Evolutionary conservation across 495 filamentous ascomycete species (phyloP).

Genomic region (Lindgomyces ingoldianus): DNA sequence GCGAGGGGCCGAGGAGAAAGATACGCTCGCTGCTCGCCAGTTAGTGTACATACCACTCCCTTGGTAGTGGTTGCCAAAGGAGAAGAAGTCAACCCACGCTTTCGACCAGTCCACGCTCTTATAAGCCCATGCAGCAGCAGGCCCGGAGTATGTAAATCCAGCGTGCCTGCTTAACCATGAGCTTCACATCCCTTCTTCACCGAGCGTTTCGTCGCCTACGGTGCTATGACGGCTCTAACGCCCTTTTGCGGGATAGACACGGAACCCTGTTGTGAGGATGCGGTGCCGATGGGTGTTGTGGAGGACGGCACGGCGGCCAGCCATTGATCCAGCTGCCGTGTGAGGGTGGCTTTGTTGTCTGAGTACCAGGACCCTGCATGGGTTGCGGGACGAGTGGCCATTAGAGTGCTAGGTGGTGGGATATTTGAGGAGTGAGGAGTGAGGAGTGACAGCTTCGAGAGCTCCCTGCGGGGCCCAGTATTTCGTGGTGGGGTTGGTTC

Average conservation of each 20-base stretch:
- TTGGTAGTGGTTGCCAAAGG: too few relatives aligned
- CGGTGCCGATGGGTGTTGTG: slow-evolving; percentile 49
- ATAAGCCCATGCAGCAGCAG: slow-evolving; percentile 94
- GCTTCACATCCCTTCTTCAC: slow-evolving; percentile 6
- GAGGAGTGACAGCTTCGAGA: background rate
- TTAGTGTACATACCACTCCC: too few relatives aligned
- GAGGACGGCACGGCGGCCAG: slow-evolving; percentile 69
- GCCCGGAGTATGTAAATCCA: slow-evolving; percentile 92
- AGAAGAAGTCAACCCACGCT: slow-evolving; percentile 54
- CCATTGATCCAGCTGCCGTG: slow-evolving; percentile 74
- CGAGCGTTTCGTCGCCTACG: slow-evolving; percentile 60
- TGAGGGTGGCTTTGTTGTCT: slow-evolving; percentile 58
- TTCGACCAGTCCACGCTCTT: slow-evolving; percentile 81
- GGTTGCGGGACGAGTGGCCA: slow-evolving; percentile 65
- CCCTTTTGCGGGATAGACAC: slow-evolving; percentile 67
- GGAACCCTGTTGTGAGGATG: slow-evolving; percentile 49
- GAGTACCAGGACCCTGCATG: slow-evolving; percentile 90
- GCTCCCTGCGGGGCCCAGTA: too few relatives aligned
- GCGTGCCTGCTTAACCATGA: slow-evolving; percentile 68
- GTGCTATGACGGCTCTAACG: slow-evolving; percentile 89
- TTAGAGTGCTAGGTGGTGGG: slow-evolving; percentile 34
- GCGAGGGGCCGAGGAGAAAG: slow-evolving; percentile 92
- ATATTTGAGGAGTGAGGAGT: background rate
- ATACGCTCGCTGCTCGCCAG: slow-evolving; percentile 68
- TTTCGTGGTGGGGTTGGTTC: too few relatives aligned